Percentiles rank a stretch among this genome's conserved stretches.
phyloP scores from a whole-genome alignment of 1,284 basidiomycete species.

The Thecaphora thlaspeos region DNA sequence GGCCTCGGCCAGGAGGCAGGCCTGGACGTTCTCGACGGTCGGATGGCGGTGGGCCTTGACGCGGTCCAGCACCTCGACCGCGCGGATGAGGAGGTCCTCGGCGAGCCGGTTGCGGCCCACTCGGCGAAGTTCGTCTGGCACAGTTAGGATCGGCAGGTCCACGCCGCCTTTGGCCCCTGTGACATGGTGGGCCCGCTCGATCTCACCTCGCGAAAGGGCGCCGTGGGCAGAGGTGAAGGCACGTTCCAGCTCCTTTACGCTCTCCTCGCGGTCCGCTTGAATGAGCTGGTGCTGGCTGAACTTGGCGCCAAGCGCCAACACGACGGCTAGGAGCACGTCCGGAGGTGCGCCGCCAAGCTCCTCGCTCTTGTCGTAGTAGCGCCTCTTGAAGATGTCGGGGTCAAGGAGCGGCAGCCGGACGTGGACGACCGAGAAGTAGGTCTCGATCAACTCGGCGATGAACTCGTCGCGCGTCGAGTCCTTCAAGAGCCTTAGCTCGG shows the following conservation, averaged over 20 bases:
- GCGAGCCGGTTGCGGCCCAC: conserved; percentile 72
- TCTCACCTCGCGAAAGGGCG: conserved; percentile 28
- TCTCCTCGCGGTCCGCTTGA: conserved; percentile 71
- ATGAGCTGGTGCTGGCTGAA: conserved; percentile 84
- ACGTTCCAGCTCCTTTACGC: conserved; percentile 51
- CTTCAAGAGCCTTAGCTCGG: conserved; percentile 33
- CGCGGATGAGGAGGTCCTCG: conserved; percentile 68
- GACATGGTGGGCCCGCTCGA: conserved; percentile 26
- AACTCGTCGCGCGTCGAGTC: conserved; percentile 33
- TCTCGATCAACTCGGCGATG: conserved; percentile 40
- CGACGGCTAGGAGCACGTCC: conserved; percentile 75
- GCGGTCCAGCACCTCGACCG: conserved; percentile 65
- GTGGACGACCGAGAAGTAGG: conserved; percentile 45
- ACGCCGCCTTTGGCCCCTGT: conserved; percentile 34
- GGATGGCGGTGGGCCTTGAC: conserved; percentile 78
- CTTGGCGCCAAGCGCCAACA: conserved; percentile 88
- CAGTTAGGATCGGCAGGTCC: conserved; percentile 31
- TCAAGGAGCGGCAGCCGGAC: conserved; percentile 39
- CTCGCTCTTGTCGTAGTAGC: conserved; percentile 23
- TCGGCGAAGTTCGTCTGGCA: conserved; percentile 22
- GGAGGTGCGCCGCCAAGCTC: conserved; percentile 58
- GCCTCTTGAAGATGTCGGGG: conserved; percentile 27
- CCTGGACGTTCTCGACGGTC: conserved; percentile 70
- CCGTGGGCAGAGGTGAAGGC: conserved; percentile 26
- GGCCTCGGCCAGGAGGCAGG: conserved; percentile 37